Evolutionary conservation across 495 filamentous ascomycete genomes (phyloP), one percentile per base, ranked within the genome.

Genomic region (Aspergillus funiculosus): DNA sequence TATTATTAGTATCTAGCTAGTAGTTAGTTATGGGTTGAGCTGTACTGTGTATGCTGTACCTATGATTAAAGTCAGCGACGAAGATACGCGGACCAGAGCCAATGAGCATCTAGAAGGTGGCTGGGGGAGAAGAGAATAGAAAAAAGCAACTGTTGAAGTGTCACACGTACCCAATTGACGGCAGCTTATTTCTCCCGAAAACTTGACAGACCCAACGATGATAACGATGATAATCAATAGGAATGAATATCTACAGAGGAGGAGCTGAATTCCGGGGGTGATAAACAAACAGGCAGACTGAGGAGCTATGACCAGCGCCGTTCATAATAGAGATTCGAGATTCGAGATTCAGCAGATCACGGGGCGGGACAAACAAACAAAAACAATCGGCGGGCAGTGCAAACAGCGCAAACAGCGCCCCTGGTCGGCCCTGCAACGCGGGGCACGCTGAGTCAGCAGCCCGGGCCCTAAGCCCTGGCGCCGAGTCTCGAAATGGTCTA

Each of bases 71-170:
- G 48, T 54, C 42, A 49, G 42, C 49, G 43, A 31, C 37, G 28
- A 43, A 46, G 47, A 42, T 43, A 43, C 39, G 28, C 15, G 44
- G 37, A 21, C n/a, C 26, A 42, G 54, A 36, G 54, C 54, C 54
- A 57, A 57, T 57, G 18, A 51, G 43, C 36, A 30, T 25, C 14
- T 10, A 39, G 35, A 36, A 22, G 50, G 54, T 57, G 54, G 51
- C 54, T 57, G 50, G 54, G 53, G 43, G 36, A 35, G 25, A 26
- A 43, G 22, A 32, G 7, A 39, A 24, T 26, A 18, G 22, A 32
- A 9, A 29, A 29, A 43, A 32, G 32, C n/a, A 30, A 32, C 15
- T 8, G n/a, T 19, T 22, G 41, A 29, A 35, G n/a, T 39, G 0
- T 9, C 19, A n/a, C 28, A 20, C 40, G 19, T 32, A 43, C n/a